Conservation (phyloP, 148 eudicot species). For the Chenopodium berlandieri region DNA sequence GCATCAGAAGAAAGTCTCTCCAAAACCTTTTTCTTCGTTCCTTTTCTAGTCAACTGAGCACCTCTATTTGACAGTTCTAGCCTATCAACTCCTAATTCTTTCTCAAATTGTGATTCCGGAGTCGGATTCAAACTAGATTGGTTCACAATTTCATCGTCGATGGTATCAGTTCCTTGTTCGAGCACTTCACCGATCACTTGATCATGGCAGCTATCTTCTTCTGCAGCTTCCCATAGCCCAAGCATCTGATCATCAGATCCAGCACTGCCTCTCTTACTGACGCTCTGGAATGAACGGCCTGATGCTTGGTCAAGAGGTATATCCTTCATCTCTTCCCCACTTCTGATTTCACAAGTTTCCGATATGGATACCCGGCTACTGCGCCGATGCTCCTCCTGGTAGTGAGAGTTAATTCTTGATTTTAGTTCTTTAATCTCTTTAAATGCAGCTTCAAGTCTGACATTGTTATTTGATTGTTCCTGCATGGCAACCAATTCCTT, state of each 20-base stretch:
- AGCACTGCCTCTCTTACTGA: slow-evolving; percentile 44
- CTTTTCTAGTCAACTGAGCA: slow-evolving; percentile 28
- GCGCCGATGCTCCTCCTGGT: slow-evolving; percentile 21
- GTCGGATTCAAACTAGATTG: slow-evolving; percentile 30
- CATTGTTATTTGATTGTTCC: slow-evolving; percentile 30
- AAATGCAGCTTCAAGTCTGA: slow-evolving; percentile 39
- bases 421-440: slow-evolving; percentile 47
- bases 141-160: slow-evolving; percentile 32
- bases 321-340: slow-evolving; percentile 65
- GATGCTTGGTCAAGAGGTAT: slow-evolving; percentile 85
- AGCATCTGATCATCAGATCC: slow-evolving; percentile 71
- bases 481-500: slow-evolving; percentile 33
- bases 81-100: slow-evolving; percentile 73
- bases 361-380: slow-evolving; percentile 35
- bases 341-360: slow-evolving; percentile 41
- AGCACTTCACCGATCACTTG: slow-evolving; percentile 30
- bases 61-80: slow-evolving; percentile 38
- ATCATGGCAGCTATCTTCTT: slow-evolving; percentile 29
- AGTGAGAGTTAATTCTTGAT: slow-evolving; percentile 31
- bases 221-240: slow-evolving; percentile 77
- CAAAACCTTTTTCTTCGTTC: slow-evolving; percentile 43
- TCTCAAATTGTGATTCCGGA: slow-evolving; percentile 52
- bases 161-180: slow-evolving; percentile 31
- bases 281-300: slow-evolving; percentile 32
- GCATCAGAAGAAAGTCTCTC: slow-evolving; percentile 70